These are phyloP conservation scores for Cercospora sp. DNA, from an alignment of 2,329 filamentous ascomycete species.

Conservation along the genomic window DNA sequence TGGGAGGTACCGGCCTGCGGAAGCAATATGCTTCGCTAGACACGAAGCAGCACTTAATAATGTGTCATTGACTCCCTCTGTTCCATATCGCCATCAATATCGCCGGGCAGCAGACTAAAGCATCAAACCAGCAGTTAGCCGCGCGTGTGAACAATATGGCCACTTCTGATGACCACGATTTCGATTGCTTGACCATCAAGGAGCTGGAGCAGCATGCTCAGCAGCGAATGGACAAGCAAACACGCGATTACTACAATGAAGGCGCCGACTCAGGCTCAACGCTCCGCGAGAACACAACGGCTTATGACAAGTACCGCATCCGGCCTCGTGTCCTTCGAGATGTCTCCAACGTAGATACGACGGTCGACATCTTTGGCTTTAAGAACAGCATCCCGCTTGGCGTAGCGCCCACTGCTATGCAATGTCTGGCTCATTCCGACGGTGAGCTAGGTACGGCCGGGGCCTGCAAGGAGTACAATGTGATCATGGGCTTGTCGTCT, in stretches of 20 bases:
- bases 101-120: not conserved
- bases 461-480: slow-evolving; percentile 48
- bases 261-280: slow-evolving; percentile 43
- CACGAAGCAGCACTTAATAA: not conserved
- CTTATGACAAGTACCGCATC: slow-evolving; percentile 52
- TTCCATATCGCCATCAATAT: not conserved
- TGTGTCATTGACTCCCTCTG: not conserved
- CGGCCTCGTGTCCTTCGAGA: slow-evolving; percentile 44
- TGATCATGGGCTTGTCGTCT: slow-evolving; percentile 54
- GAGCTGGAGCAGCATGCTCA: slow-evolving; percentile 45
- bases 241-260: slow-evolving; percentile 44
- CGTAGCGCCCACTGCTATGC: slow-evolving; percentile 57
- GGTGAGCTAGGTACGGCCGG: slow-evolving; percentile 55
- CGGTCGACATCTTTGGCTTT: slow-evolving; percentile 50
- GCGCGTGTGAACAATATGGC: not conserved
- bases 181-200: slow-evolving; percentile 47
- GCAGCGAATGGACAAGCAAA: slow-evolving; percentile 43
- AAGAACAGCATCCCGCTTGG: slow-evolving; percentile 53
- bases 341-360: slow-evolving; percentile 45
- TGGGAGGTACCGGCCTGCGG: not conserved
- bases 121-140: not conserved
- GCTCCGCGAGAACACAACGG: slow-evolving; percentile 53
- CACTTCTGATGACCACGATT: slow-evolving; percentile 34
- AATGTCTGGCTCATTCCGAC: slow-evolving; percentile 55
- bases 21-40: not conserved